Evolutionary conservation across 1,284 basidiomycete species (phyloP).

Genomic region (Violaceomyces palustris): DNA sequence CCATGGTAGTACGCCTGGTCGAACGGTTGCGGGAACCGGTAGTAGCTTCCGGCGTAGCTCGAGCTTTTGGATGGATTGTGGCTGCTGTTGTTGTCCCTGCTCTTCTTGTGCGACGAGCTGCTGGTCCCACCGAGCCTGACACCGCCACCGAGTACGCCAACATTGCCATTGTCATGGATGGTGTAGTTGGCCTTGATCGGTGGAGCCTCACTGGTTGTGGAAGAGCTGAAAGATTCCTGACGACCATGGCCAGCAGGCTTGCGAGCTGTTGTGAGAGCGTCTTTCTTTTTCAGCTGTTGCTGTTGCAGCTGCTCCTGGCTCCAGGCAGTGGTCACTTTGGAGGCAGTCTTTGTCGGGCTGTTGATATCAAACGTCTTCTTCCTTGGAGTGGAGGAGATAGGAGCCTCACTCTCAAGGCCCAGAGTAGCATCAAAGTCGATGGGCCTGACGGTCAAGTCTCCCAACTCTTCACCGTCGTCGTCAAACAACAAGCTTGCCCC

Average conservation of each 20-base stretch:
- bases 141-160: slow-evolving; percentile 42
- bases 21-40: background rate
- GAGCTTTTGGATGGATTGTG: background rate
- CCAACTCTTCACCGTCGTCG: slow-evolving; percentile 14
- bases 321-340: background rate
- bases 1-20: background rate
- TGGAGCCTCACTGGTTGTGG: background rate
- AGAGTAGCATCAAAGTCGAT: slow-evolving; percentile 4
- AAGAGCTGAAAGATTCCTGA: background rate
- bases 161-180: slow-evolving; percentile 43
- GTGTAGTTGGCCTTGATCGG: slow-evolving; percentile 35
- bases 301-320: slow-evolving; percentile 1
- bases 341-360: no score
- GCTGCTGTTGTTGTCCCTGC: background rate
- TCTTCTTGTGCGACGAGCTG: background rate
- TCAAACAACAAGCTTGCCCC: slow-evolving; percentile 15
- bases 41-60: background rate
- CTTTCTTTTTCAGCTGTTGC: background rate
- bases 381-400: slow-evolving; percentile 1
- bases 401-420: background rate
- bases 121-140: slow-evolving; percentile 26
- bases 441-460: slow-evolving; percentile 21
- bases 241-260: no score
- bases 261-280: no score
- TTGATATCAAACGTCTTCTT: no score